Evolutionary conservation across 1,139 yeast genomes (phyloP), one percentile per base, ranked within the genome.

Genomic region (Taphrina flavorubra): DNA sequence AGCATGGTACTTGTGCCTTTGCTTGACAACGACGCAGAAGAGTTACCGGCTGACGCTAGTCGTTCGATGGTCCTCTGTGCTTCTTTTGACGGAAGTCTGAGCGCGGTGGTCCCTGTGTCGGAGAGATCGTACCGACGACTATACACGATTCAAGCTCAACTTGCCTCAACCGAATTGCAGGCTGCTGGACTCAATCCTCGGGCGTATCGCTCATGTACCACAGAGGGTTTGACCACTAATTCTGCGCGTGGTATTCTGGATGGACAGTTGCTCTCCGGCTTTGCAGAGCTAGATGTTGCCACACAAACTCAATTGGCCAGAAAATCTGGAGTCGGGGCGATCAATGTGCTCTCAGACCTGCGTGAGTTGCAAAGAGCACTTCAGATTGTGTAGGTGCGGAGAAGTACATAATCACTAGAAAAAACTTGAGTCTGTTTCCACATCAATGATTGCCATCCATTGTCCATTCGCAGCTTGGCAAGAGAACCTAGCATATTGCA

Each of bases 61-160:
- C 78, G 92, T 60, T 96, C 94, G 1, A 25, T 46, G 40, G 67
- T 63, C n/a, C 34, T 63, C 8, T 63, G 67, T 34, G 86, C 88
- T 0, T 86, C 89, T 11, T 80, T 83, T 1, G 97, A 92, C 75
- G 99, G 99, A 0, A 86, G 92, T 0, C 79, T 94, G 51, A 86
- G 86, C 74, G 83, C 85, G 61, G 85, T 94, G n/a, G 81, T 86
- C 55, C 97, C 98, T 0, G 81, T 92, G 14, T 80, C 83, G 51
- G 98, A 94, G 76, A 79, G 86, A 1, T 82, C 86, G 16, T 94
- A 91, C 78, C 84, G 97, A 77, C 82, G 96, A 71, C 82, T 94
- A 77, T 90, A 89, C 75, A 88, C 92, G 49, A 80, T 94, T 20
- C 97, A 92, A 75, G 97, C 92, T 77, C 97, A 92, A 75, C 79